Percentiles rank a stretch among this genome's conserved stretches.
Conservation (phyloP, 2,329 filamentous ascomycete genomes). For the Graphium sp. region DNA sequence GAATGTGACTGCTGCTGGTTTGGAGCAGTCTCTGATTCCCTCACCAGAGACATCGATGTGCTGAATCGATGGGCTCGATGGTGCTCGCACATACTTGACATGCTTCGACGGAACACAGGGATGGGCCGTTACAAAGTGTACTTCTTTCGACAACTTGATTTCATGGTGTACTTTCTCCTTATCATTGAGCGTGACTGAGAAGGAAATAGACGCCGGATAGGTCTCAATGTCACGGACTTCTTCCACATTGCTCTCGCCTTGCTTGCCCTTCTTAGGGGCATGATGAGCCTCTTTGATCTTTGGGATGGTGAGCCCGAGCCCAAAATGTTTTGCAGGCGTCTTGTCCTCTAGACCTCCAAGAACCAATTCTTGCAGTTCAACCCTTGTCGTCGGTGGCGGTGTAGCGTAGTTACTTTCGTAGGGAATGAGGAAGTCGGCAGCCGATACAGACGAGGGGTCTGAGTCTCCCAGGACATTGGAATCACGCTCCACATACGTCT, state of each 20-base stretch:
- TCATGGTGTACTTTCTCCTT: constrained; percentile 21
- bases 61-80: constrained; percentile 41
- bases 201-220: constrained; percentile 22
- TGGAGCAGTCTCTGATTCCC: constrained; percentile 20
- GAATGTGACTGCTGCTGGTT: constrained; percentile 26
- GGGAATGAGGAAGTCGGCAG: constrained; percentile 46
- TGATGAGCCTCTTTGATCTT: too few relatives aligned
- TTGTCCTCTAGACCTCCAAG: constrained; percentile 35
- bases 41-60: constrained; percentile 34
- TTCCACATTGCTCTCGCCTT: too few relatives aligned
- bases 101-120: constrained; percentile 42
- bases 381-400: constrained; percentile 25
- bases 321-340: too few relatives aligned
- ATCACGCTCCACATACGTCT: constrained; percentile 39
- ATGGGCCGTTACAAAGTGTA: constrained; percentile 49
- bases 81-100: constrained; percentile 40
- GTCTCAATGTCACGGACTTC: constrained; percentile 14
- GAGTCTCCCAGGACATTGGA: constrained; percentile 42
- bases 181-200: constrained; percentile 20
- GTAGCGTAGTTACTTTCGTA: constrained; percentile 35
- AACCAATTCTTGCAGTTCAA: constrained; percentile 33
- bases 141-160: constrained; percentile 34
- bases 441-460: constrained; percentile 33
- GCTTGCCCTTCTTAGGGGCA: too few relatives aligned
- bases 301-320: too few relatives aligned